Conservation (phyloP, 2,329 filamentous ascomycete species). For the Trichoderma breve region DNA sequence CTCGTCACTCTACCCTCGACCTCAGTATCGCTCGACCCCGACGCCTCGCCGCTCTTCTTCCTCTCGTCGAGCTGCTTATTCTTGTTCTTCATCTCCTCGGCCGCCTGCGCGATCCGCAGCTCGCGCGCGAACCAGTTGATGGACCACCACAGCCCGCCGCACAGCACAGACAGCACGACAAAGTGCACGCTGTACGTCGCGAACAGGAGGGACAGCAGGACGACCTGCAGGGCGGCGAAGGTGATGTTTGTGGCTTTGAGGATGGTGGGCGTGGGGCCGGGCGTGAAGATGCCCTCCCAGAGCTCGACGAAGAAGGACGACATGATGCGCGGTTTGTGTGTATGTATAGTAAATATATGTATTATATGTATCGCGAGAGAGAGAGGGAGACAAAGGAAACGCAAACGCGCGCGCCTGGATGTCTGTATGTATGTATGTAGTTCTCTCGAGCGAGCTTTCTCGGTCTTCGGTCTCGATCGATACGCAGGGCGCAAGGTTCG, state of each 20-base stretch:
- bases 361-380: not conserved
- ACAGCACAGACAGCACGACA: slow-evolving; percentile 73
- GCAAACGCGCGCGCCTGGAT: not conserved
- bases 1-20: slow-evolving; percentile 38
- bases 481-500: not conserved
- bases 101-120: slow-evolving; percentile 46
- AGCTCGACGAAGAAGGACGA: slow-evolving; percentile 68
- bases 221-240: slow-evolving; percentile 79
- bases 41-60: slow-evolving; percentile 29
- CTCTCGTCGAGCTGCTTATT: slow-evolving; percentile 37
- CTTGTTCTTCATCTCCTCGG: slow-evolving; percentile 37
- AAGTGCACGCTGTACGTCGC: slow-evolving; percentile 90
- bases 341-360: not conserved
- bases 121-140: slow-evolving; percentile 96
- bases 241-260: slow-evolving; percentile 85
- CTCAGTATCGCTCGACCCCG: slow-evolving; percentile 45
- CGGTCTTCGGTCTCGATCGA: not conserved
- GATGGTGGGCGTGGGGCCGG: slow-evolving; percentile 83
- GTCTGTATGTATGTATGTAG: not conserved
- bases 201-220: slow-evolving; percentile 72
- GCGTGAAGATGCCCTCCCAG: slow-evolving; percentile 90
- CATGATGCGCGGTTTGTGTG: slow-evolving; percentile 41
- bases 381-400: not conserved
- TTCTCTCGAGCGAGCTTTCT: not conserved
- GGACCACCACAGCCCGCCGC: slow-evolving; percentile 80